Conservation (phyloP, 106 monocot genomes). For the Dioscorea alata region DNA sequence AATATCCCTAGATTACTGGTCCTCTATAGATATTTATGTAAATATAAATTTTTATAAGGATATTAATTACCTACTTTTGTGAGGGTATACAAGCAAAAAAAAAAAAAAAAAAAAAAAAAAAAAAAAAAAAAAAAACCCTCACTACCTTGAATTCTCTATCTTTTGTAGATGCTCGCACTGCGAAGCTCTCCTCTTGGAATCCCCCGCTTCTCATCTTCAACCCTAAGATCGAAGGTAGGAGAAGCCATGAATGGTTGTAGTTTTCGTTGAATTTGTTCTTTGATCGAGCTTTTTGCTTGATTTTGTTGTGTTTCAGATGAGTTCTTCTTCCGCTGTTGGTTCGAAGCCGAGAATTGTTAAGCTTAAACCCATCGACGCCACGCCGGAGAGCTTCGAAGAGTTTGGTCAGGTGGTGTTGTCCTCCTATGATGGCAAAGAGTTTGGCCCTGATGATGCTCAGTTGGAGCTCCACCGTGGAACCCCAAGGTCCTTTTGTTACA, state of each 20-base stretch:
- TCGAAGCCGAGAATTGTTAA: background rate
- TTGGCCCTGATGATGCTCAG: background rate
- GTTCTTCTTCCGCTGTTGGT: background rate
- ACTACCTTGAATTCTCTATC: background rate
- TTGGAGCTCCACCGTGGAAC: background rate
- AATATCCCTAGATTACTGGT: no score
- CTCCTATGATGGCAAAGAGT: background rate
- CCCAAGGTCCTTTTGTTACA: constrained; percentile 12
- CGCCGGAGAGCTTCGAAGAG: background rate
- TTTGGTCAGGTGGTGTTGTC: background rate
- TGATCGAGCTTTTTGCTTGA: no score
- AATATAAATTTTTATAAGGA: no score
- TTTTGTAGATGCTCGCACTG: background rate
- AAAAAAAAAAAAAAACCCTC: no score
- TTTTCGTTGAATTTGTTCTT: no score
- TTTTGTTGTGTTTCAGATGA: background rate
- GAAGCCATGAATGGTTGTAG: no score
- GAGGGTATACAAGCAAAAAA: no score
- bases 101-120: no score
- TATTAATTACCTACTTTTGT: no score
- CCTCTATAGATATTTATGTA: no score
- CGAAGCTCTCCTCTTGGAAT: background rate
- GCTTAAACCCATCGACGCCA: constrained; percentile 1
- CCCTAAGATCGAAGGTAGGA: background rate
- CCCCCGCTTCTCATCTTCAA: background rate